Conservation (phyloP, 306 rosid genomes). For the Dryas alaskensis region DNA sequence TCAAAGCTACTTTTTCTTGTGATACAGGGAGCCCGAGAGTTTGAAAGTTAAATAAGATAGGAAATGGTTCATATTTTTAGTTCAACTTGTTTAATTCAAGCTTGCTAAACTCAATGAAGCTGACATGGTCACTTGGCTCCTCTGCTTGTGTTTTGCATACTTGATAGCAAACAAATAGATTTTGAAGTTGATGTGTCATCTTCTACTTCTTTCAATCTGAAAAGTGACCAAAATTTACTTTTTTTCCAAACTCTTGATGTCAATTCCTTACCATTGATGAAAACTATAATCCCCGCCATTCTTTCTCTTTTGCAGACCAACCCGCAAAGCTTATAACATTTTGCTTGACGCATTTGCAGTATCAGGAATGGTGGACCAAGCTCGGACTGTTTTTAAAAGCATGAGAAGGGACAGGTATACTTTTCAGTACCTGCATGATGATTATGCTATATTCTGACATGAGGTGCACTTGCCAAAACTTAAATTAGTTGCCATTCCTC, state of each 20-base stretch:
- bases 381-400: slow-evolving; percentile 78
- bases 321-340: slow-evolving; percentile 87
- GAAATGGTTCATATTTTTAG: background rate
- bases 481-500: background rate
- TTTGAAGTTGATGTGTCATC: background rate
- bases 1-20: background rate
- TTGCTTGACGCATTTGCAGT: slow-evolving; percentile 88
- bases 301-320: slow-evolving; percentile 59
- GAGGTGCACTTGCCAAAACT: background rate
- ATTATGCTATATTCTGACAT: slow-evolving; percentile 8
- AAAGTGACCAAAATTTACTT: no score
- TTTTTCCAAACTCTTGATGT: background rate
- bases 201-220: no score
- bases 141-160: background rate
- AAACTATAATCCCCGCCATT: slow-evolving; percentile 1
- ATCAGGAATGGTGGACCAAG: slow-evolving; percentile 97
- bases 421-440: slow-evolving; percentile 11
- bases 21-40: background rate
- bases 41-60: background rate
- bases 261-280: slow-evolving; percentile 7
- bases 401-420: slow-evolving; percentile 92
- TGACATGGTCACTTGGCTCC: background rate
- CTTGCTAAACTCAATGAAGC: background rate
- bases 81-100: background rate
- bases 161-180: background rate